A percentile compares a stretch with the other conserved stretches of the same genome.
Conservation (phyloP, 176 grass and related monocot genomes). For the Bolboschoenus planiculmis region DNA sequence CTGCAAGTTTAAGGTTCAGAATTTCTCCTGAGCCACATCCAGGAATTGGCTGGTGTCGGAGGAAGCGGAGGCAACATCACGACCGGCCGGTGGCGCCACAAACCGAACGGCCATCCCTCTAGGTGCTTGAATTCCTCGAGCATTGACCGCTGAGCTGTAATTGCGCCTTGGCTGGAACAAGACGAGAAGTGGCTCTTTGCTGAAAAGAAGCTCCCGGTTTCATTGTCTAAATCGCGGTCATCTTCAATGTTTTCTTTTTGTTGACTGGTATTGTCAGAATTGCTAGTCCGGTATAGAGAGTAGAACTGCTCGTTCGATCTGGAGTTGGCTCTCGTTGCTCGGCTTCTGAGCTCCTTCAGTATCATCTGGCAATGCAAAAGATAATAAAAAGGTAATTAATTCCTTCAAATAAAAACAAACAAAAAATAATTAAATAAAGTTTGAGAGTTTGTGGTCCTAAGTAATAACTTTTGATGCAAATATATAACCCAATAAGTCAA, state of each 20-base stretch:
- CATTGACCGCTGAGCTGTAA: constrained; percentile 12
- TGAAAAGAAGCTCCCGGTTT: constrained; percentile 70
- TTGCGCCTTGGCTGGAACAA: constrained; percentile 47
- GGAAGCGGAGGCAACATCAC: constrained; percentile 63
- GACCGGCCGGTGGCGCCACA: constrained; percentile 51
- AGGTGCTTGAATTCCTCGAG: constrained; percentile 46
- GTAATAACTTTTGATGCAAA: background rate
- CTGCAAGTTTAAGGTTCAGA: background rate
- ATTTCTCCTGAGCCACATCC: constrained; percentile 74
- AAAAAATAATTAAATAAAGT: background rate
- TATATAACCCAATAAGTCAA: background rate
- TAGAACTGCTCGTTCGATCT: constrained; percentile 27
- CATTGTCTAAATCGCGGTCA: constrained; percentile 26
- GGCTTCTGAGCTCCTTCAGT: constrained; percentile 64
- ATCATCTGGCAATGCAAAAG: constrained; percentile 35
- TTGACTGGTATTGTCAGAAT: background rate
- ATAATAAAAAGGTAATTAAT: background rate
- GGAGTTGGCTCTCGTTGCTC: constrained; percentile 47
- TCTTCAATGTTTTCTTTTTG: constrained; percentile 1
- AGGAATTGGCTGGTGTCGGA: constrained; percentile 57
- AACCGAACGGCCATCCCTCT: constrained; percentile 91
- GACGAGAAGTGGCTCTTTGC: constrained; percentile 80
- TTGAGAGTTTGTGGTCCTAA: background rate
- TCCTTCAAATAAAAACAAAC: too few species aligned
- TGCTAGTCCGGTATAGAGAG: constrained; percentile 17